Base-by-base conservation (phyloP, 306 rosid species). In the Bauhinia variegata region DNA sequence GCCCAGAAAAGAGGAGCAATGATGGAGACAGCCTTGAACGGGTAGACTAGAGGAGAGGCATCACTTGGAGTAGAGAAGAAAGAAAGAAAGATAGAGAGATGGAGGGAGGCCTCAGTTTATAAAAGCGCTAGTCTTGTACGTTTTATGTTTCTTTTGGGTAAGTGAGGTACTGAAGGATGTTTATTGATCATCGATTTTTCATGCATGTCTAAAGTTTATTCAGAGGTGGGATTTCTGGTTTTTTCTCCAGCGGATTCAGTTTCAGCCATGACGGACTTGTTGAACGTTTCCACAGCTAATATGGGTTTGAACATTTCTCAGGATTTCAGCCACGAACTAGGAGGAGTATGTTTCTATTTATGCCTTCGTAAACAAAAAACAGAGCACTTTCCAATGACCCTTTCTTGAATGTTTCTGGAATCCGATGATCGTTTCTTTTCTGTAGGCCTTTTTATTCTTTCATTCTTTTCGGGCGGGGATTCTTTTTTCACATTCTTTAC, bases 341-440 rank as follows among this genome's bases (percentile, higher is more conserved):
- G 72, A 57, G 86, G 79, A 81, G 91, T 81, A 83, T 82, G 93
- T 83, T 83, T 86, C 85, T 80, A 28, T 73, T 61, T 68, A 80
- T 77, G 85, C 46, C 6, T 66, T 72, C 80, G 13, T 72, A 73
- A 76, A 71, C 65, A 74, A 71, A 79, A 70, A 19, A 58, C 82
- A 72, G 14, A 37, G 15, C 63, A 28, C 46, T 71, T 80, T 33
- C 73, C 69, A 59, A 88, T 95, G 97, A 75, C 78, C 72, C 56
- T 68, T 54, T 65, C 76, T 79, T 95, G 91, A 88, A 71, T 62
- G 31, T 76, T 81, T 77, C 31, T 10, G 97, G 99, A 91, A 95
- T 95, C 97, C 99, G 97, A 95, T 95, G 99, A 95, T 86, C 71
- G 62, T 83, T 67, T 84, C 83, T 53, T 84, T 60, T 84, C 78